phyloP scores from a whole-genome alignment of 768 basidiomycete genomes.

The Calocera cornea region DNA sequence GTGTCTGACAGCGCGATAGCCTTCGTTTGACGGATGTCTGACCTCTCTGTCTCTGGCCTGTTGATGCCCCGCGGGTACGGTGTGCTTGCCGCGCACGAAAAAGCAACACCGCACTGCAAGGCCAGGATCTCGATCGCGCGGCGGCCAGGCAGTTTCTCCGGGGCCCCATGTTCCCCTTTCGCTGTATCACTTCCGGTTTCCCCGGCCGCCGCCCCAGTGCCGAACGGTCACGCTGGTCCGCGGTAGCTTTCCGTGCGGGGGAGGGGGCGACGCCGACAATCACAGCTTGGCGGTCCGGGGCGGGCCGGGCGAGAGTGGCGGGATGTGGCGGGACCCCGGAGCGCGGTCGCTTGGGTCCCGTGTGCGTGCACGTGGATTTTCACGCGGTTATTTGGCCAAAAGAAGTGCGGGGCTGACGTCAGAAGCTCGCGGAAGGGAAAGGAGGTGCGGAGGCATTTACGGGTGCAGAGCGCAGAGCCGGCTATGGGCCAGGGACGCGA shows the following conservation, averaged over 20 bases:
- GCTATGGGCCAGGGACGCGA: too few species aligned
- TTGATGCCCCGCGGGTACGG: too few species aligned
- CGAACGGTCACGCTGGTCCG: slow-evolving; percentile 1
- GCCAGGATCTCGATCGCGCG: neutral
- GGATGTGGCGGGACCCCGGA: neutral
- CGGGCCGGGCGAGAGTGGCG: neutral
- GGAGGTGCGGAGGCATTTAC: neutral
- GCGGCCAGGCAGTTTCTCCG: neutral
- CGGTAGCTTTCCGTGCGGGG: neutral
- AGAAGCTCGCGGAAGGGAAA: neutral
- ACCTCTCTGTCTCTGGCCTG: too few species aligned
- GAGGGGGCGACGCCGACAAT: neutral
- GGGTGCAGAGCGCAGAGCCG: too few species aligned
- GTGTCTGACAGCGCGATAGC: too few species aligned
- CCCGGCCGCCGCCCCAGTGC: too few species aligned
- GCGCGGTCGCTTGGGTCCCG: neutral
- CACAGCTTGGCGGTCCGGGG: neutral
- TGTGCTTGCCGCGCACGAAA: too few species aligned
- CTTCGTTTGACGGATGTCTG: too few species aligned
- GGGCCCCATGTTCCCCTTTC: neutral
- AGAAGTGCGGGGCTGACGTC: neutral
- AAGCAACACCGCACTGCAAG: too few species aligned
- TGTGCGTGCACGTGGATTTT: neutral
- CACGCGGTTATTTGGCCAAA: neutral
- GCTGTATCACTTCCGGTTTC: neutral